Evolutionary conservation across 345 rosid genomes (phyloP), one percentile per base, ranked within the genome.

Genomic region (Pugionium dolabratum): DNA sequence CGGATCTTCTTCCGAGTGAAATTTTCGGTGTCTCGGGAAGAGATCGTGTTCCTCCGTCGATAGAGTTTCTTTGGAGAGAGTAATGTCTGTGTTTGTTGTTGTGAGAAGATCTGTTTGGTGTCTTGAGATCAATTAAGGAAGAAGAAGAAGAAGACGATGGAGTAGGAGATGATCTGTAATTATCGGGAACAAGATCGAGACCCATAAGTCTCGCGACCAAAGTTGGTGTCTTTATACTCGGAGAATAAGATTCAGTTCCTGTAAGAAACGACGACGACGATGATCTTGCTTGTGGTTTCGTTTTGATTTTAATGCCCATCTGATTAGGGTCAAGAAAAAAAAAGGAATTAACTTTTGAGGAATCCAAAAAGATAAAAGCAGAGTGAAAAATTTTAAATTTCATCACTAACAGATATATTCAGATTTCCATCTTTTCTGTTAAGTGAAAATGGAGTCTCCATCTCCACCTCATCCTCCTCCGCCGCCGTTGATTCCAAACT

Each of bases 121-220:
- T 71, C 28, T 36, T 56, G 9, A 69, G 69, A 43, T 67, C 64
- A 2, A 31, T 30, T 9, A 57, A 34, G 3, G 64, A 18, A 9
- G 80, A 44, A 41, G 71, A 52, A 2, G 67, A 18, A 18, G 18
- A 18, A 18, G 18, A 18, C 18, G 18, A 18, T 2, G 80, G 64
- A 10, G 77, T 62, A 48, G 83, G 76, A 8, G 89, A 79, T 10
- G 88, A 83, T 44, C 7, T 69, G 39, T 65, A 45, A 47, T 65
- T 65, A 25, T 82, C 91, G 1, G 97, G 94, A 47, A 85, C 86
- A 69, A 84, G 81, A 58, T 91, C 97, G 9, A 91, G 93, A 40
- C 97, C 97, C 97, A 91, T 91, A 8, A 91, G 85, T 59, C 96
- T 78, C 6, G 96, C 97, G 0, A 91, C 91, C 40, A 91, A 73